These are phyloP conservation scores for Pichia sp. DNA, from an alignment of 1,139 yeast species.

Conservation along the genomic window DNA sequence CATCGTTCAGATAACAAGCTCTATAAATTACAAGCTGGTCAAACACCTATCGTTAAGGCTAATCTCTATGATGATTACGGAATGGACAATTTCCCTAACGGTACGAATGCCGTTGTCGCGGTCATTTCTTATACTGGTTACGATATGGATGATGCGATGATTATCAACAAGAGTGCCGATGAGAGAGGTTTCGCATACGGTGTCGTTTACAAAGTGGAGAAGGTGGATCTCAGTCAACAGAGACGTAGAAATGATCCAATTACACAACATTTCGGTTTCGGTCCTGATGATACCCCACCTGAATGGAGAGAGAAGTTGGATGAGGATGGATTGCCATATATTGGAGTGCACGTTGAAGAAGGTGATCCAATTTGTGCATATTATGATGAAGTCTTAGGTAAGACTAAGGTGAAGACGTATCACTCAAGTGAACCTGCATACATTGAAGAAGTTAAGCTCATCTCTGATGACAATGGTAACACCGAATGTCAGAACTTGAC, in stretches of 20 bases:
- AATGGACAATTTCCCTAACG: conserved; percentile 97
- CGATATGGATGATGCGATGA: conserved; percentile 99
- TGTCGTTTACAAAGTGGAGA: conserved; percentile 91
- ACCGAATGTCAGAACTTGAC: conserved; percentile 80
- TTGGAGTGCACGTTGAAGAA: conserved; percentile 83
- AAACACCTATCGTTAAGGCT: conserved; percentile 95
- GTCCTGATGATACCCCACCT: conserved; percentile 87
- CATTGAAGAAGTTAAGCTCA: conserved; percentile 87
- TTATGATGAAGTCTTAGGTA: conserved; percentile 85
- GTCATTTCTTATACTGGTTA: conserved; percentile 98
- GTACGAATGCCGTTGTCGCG: conserved; percentile 97
- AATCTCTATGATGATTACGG: conserved; percentile 93
- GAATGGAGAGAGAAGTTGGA: conserved; percentile 85
- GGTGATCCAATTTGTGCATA: conserved; percentile 96
- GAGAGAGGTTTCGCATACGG: conserved; percentile 99
- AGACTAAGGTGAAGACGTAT: conserved; percentile 86
- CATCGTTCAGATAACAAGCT: conserved; percentile 95
- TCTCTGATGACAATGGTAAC: conserved; percentile 77
- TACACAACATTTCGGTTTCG: conserved; percentile 92
- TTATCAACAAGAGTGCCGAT: conserved; percentile 91
- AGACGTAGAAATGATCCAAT: conserved; percentile 93
- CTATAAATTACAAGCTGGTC: conserved; percentile 90
- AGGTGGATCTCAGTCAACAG: conserved; percentile 69
- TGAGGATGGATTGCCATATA: conserved; percentile 85
- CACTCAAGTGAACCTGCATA: conserved; percentile 94